A percentile compares a stretch with the other conserved stretches of the same genome.
Conservation (phyloP, 2,329 filamentous ascomycete genomes). For the Chaetomiaceae sp. region DNA sequence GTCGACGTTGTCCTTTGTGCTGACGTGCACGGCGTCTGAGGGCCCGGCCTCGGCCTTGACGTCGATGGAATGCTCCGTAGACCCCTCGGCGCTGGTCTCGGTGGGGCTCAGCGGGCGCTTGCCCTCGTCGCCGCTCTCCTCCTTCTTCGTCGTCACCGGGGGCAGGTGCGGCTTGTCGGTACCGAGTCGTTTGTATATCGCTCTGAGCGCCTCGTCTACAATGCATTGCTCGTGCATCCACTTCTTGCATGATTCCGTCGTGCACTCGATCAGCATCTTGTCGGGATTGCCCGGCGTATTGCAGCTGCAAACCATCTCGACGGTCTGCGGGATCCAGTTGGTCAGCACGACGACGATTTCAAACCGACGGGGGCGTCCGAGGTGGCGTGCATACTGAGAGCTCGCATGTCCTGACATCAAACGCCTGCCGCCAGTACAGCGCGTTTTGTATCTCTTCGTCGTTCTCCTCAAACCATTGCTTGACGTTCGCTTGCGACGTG, state of each 20-base stretch:
- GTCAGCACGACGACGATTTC: slow-evolving; percentile 20
- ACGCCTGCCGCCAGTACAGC: slow-evolving; percentile 59
- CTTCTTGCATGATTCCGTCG: slow-evolving; percentile 45
- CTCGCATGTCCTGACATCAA: slow-evolving; percentile 50
- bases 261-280: slow-evolving; percentile 53
- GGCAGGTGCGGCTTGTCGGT: slow-evolving; percentile 43
- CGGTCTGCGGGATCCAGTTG: slow-evolving; percentile 36
- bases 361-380: too few species aligned
- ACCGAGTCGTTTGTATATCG: slow-evolving; percentile 45
- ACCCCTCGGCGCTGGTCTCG: slow-evolving; percentile 44
- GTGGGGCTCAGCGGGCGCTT: slow-evolving; percentile 46
- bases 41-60: slow-evolving; percentile 42
- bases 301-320: slow-evolving; percentile 53
- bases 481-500: slow-evolving; percentile 55
- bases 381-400: slow-evolving; percentile 46
- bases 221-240: slow-evolving; percentile 62
- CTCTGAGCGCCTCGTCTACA: slow-evolving; percentile 45
- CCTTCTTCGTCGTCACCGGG: slow-evolving; percentile 31
- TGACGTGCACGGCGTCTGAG: slow-evolving; percentile 30
- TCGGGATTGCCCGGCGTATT: slow-evolving; percentile 56
- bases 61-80: slow-evolving; percentile 45
- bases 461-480: slow-evolving; percentile 63
- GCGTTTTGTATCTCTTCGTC: slow-evolving; percentile 56
- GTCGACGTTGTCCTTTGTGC: slow-evolving; percentile 31
- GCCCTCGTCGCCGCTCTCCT: slow-evolving; percentile 36